Evolutionary conservation across 1,139 yeast genomes (phyloP), one percentile per base, ranked within the genome.

Genomic region (Suhomyces kunorum): DNA sequence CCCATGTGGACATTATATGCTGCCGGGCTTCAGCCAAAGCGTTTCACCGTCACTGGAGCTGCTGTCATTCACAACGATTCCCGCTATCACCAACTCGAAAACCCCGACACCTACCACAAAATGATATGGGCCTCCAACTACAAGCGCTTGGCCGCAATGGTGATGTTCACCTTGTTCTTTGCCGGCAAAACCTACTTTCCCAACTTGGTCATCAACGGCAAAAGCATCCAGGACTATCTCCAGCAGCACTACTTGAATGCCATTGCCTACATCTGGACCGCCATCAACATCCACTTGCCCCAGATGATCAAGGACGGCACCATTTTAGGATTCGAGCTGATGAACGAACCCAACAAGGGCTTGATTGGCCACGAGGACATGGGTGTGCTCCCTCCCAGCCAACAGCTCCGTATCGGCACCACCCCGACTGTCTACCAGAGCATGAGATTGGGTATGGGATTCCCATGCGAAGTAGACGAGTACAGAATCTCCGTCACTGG

Each of bases 81-180:
- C 1, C 50, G 66, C 16, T 71, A 57, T 45, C 62, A 61, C 19
- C 51, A 49, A 24, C 47, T 48, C 4, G 45, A 37, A 9, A 70
- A 71, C 30, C 74, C 76, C 1, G 68, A 67, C 24, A 52, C 59
- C 3, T 86, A 76, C 58, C 89, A 89, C 6, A 86, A 87, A 54
- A 90, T 90, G 98, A 71, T 88, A 30, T 90, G 98, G 98, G 83
- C 96, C 0, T 83, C 96, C 1, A 90, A 90, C 61, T 89, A 89
- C 54, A 77, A 73, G 46, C 70, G 95, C 22, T 66, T 88, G 45
- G 96, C 90, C 0, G 72, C 87, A 16, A 77, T 81, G 48, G 82
- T 86, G 6, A 87, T 90, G 92, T 88, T 88, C 59, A 86, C 96
- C 0, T 59, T 87, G 49, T 90, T 90, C 56, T 89, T 86, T 61